Percentiles rank a stretch among this genome's conserved stretches.
phyloP scores from a whole-genome alignment of 345 rosid genomes.

The Ceriops zippeliana region DNA sequence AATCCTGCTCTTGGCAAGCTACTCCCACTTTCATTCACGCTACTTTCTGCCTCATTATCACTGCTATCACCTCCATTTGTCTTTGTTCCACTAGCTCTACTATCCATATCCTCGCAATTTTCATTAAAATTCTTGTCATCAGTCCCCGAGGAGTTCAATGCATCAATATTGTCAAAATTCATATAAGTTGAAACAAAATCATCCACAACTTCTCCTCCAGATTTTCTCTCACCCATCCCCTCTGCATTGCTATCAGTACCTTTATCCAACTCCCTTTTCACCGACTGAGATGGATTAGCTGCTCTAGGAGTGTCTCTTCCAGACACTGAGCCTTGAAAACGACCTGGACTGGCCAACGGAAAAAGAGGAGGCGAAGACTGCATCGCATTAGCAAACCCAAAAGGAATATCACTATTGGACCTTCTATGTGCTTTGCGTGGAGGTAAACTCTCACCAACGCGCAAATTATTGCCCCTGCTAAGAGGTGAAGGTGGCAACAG shows the following conservation, averaged over 20 bases:
- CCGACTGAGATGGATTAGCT: slow-evolving; percentile 40
- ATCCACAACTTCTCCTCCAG: slow-evolving; percentile 78
- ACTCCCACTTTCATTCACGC: slow-evolving; percentile 65
- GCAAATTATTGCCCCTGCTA: slow-evolving; percentile 36
- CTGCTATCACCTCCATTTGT: slow-evolving; percentile 81
- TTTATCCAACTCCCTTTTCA: slow-evolving; percentile 63
- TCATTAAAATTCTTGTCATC: slow-evolving; percentile 66
- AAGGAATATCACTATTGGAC: slow-evolving; percentile 85
- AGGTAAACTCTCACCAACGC: slow-evolving; percentile 63
- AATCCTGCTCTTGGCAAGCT: slow-evolving; percentile 38
- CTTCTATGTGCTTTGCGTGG: slow-evolving; percentile 84
- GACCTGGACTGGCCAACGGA: slow-evolving; percentile 43
- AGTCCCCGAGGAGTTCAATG: slow-evolving; percentile 69
- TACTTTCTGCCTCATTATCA: slow-evolving; percentile 93
- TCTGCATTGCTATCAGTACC: slow-evolving; percentile 42
- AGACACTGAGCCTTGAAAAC: slow-evolving; percentile 42
- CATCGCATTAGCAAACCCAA: slow-evolving; percentile 50
- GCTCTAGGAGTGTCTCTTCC: slow-evolving; percentile 41
- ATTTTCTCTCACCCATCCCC: slow-evolving; percentile 73
- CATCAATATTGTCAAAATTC: slow-evolving; percentile 88
- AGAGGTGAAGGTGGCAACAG: slow-evolving; percentile 70
- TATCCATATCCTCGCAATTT: slow-evolving; percentile 81
- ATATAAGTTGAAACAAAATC: slow-evolving; percentile 89
- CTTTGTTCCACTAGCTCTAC: slow-evolving; percentile 88
- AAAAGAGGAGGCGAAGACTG: slow-evolving; percentile 61